phyloP scores from a whole-genome alignment of 257 asterid genomes.

The Plectranthus barbatus region DNA sequence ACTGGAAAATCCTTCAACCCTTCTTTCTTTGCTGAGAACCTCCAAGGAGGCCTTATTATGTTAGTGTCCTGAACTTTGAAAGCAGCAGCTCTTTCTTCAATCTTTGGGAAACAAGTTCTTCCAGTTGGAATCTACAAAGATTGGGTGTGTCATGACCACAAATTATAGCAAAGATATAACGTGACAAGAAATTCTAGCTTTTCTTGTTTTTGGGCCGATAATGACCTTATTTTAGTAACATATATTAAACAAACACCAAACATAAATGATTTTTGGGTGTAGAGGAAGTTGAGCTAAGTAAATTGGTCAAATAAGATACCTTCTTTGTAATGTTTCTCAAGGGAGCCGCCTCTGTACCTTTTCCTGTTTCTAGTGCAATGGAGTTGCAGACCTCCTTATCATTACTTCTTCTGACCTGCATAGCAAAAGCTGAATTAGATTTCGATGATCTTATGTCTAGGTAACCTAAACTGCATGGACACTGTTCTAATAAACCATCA shows the following conservation, averaged over 20 bases:
- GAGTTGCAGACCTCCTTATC: conserved; percentile 20
- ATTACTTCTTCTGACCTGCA: conserved; percentile 43
- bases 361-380: conserved; percentile 18
- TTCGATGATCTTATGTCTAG: neutral
- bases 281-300: neutral
- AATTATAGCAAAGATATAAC: neutral
- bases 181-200: neutral
- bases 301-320: conserved; percentile 27
- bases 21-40: conserved; percentile 37
- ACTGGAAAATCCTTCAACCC: conserved; percentile 22
- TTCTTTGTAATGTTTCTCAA: conserved; percentile 26
- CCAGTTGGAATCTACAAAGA: conserved; percentile 30
- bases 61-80: conserved; percentile 30
- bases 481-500: neutral
- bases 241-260: neutral
- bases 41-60: conserved; percentile 52
- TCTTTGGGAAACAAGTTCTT: conserved; percentile 24
- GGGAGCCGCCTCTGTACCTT: conserved; percentile 23
- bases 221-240: neutral
- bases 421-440: conserved; percentile 3
- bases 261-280: neutral
- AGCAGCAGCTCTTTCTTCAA: conserved; percentile 23
- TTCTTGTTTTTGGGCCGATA: neutral
- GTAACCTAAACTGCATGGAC: neutral
- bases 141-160: neutral